A percentile compares a stretch with the other conserved stretches of the same genome.
Evolutionary conservation across 179 eudicot species (phyloP).

Genomic region (Spinacia oleracea): DNA sequence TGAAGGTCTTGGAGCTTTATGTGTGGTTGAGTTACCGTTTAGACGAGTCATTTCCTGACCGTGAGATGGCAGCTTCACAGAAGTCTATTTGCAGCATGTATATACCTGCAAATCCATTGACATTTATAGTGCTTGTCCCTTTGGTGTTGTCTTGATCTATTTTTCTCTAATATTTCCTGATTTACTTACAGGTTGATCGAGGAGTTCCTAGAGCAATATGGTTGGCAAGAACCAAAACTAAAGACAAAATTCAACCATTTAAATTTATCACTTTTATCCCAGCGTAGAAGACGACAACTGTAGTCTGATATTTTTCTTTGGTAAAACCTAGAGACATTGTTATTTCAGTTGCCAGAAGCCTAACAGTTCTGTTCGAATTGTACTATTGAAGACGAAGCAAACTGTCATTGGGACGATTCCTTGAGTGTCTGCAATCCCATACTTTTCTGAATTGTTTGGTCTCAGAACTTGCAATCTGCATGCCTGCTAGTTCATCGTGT

Average conservation of each 20-base stretch:
- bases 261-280: slow-evolving; percentile 29
- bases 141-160: neutral
- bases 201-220: slow-evolving; percentile 72
- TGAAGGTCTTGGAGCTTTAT: slow-evolving; percentile 93
- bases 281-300: slow-evolving; percentile 18
- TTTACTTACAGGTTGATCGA: slow-evolving; percentile 67
- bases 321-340: neutral
- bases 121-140: neutral
- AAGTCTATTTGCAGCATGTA: slow-evolving; percentile 92
- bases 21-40: slow-evolving; percentile 90
- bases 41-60: slow-evolving; percentile 91
- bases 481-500: neutral
- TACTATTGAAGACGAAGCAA: neutral
- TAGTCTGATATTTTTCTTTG: neutral
- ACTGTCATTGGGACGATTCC: neutral
- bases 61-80: slow-evolving; percentile 83
- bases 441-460: neutral
- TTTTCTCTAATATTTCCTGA: neutral
- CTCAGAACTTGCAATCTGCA: neutral
- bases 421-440: neutral
- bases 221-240: slow-evolving; percentile 57
- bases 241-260: slow-evolving; percentile 21
- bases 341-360: neutral
- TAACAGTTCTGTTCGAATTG: neutral
- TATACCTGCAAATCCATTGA: slow-evolving; percentile 10